Evolutionary conservation across 2,329 filamentous ascomycete species (phyloP), one percentile per base, ranked within the genome.

Genomic region (Curvularia eragrostidis): DNA sequence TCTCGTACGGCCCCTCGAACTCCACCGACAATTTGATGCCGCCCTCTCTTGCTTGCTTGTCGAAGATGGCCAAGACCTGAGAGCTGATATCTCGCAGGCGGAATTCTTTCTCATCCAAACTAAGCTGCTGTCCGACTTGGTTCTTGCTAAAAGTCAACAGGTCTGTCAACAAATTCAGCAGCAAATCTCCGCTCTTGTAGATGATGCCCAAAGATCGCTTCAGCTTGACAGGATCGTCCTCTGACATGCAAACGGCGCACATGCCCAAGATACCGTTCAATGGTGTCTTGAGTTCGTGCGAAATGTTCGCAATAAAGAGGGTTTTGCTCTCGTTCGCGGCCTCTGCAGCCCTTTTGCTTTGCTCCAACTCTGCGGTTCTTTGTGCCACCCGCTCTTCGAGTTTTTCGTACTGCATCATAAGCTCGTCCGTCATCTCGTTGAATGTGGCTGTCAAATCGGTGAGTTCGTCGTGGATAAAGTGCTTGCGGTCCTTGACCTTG

Each of bases 261-360:
- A 97, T 95, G 58, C 95, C 95, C 69, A 99, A 83, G 48, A 98
- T 97, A 12, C 94, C 95, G 71, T 98, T 98, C 56, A 98, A 83
- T 0, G 95, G 95, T 1, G 95, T 99, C 73, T 97, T 96, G 34
- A 99, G 83, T 75, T 98, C 87, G 65, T 90, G 87, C 1, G 85
- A 88, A 49, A 98, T 97, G 69, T 98, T 98, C 18, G 95, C 95
- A 62, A 99, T 96, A 79, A 98, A 98, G 8, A 98, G 82, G 0
- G 95, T 98, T 79, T 99, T 99, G 82, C 91, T 96, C 78, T 97
- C 91, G 68, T 97, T 97, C 3, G 93, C 93, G n/a, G 91, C 90
- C 76, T 97, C 93, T 1, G 93, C 93, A 1, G 92, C 91, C 78
- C 92, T 91, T 75, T 97, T 97, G 79, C 90, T 96, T 60, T 91